phyloP scores from a whole-genome alignment of 1,284 basidiomycete species.

The Moesziomyces antarcticus region DNA sequence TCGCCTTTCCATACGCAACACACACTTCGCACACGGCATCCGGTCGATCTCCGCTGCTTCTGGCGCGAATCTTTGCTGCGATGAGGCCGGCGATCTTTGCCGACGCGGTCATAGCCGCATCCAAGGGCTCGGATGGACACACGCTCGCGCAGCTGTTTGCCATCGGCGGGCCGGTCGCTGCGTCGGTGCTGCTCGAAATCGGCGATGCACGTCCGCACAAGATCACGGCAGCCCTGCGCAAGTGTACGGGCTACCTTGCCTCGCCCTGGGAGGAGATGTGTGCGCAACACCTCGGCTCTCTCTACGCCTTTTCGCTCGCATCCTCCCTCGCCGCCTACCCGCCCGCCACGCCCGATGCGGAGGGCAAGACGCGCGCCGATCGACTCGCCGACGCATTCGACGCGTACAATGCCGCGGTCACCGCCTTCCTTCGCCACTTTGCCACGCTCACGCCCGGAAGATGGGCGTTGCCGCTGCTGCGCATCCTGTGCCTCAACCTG shows the following conservation, averaged over 20 bases:
- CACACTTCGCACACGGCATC: not conserved
- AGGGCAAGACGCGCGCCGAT: constrained; percentile 32
- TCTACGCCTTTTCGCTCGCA: constrained; percentile 43
- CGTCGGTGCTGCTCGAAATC: constrained; percentile 32
- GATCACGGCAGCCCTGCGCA: constrained; percentile 39
- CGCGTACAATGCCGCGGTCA: constrained; percentile 49
- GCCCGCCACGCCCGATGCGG: constrained; percentile 12
- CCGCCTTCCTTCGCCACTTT: constrained; percentile 56
- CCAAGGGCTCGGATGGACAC: constrained; percentile 26
- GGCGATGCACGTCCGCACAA: constrained; percentile 29
- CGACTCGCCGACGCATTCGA: constrained; percentile 48
- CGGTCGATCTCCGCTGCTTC: not conserved
- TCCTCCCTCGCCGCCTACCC: constrained; percentile 18
- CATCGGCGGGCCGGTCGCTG: constrained; percentile 31
- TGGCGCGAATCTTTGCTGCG: not conserved
- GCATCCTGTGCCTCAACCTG: constrained; percentile 54
- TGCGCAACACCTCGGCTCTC: constrained; percentile 32
- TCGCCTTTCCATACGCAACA: not conserved
- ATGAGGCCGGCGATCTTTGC: constrained; percentile 48
- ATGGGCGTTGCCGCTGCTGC: constrained; percentile 60
- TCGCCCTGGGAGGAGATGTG: constrained; percentile 61
- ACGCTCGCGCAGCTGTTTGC: constrained; percentile 53
- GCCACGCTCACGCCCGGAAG: constrained; percentile 50
- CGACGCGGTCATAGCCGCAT: constrained; percentile 42
- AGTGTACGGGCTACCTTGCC: constrained; percentile 48